Percentiles rank a stretch among this genome's conserved stretches.
Conservation (phyloP, 768 basidiomycete genomes). For the Boletus vermiculosoides region DNA sequence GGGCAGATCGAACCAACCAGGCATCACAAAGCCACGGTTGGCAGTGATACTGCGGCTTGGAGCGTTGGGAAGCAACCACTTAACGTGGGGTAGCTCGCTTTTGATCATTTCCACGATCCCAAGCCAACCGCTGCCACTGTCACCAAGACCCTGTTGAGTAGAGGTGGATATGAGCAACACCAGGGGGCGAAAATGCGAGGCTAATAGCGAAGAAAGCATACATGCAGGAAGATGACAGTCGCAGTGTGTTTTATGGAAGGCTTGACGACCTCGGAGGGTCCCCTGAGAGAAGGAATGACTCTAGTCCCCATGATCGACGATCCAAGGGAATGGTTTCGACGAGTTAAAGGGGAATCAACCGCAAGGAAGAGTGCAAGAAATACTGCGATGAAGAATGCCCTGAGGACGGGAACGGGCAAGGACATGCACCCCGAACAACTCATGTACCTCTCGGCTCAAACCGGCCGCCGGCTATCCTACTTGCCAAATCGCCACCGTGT, state of each 20-base stretch:
- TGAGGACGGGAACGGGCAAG: neutral
- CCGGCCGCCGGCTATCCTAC: slow-evolving; percentile 19
- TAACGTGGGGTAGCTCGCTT: slow-evolving; percentile 64
- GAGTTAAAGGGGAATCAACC: too few relatives aligned
- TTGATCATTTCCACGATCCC: slow-evolving; percentile 72
- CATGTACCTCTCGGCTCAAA: slow-evolving; percentile 16
- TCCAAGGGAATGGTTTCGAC: too few relatives aligned
- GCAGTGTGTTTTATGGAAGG: slow-evolving; percentile 70
- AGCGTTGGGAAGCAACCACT: slow-evolving; percentile 67
- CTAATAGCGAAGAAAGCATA: slow-evolving; percentile 35
- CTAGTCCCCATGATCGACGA: slow-evolving; percentile 15
- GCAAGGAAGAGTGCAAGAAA: slow-evolving; percentile 6
- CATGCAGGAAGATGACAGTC: slow-evolving; percentile 89
- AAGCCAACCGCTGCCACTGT: slow-evolving; percentile 73
- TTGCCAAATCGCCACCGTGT: slow-evolving; percentile 4
- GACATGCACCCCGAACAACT: neutral
- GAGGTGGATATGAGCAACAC: slow-evolving; percentile 2
- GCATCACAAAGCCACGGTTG: slow-evolving; percentile 69
- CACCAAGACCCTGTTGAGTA: slow-evolving; percentile 63
- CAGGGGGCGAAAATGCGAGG: slow-evolving; percentile 1
- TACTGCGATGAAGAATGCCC: slow-evolving; percentile 2
- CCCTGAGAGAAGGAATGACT: slow-evolving; percentile 21
- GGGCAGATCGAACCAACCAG: slow-evolving; percentile 82
- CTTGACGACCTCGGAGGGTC: slow-evolving; percentile 47
- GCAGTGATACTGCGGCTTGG: slow-evolving; percentile 60